These are phyloP conservation scores for Jamesozyma jinghongensis DNA, from an alignment of 805 yeast species.

Conservation along the genomic window DNA sequence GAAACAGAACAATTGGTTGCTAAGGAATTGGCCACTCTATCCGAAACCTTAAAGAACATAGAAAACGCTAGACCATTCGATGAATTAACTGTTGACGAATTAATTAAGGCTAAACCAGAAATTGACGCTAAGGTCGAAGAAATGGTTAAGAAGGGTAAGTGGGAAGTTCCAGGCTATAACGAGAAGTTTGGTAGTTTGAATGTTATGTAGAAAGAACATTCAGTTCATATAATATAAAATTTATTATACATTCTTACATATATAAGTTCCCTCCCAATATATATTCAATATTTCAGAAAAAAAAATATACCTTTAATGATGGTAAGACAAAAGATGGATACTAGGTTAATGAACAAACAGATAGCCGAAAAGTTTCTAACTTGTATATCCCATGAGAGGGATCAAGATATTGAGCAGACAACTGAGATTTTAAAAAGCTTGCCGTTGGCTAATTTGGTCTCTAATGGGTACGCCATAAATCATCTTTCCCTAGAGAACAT, in stretches of 20 bases:
- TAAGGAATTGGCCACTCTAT: slow-evolving; percentile 76
- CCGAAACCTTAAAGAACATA: slow-evolving; percentile 84
- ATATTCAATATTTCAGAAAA: neutral
- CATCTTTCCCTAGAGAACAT: slow-evolving; percentile 54
- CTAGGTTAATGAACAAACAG: slow-evolving; percentile 15
- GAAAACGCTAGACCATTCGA: slow-evolving; percentile 97
- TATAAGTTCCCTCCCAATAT: too few species aligned
- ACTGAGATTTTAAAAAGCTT: slow-evolving; percentile 36
- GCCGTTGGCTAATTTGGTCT: slow-evolving; percentile 58
- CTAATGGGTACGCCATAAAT: slow-evolving; percentile 64
- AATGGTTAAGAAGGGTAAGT: slow-evolving; percentile 93
- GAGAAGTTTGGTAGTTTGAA: slow-evolving; percentile 97
- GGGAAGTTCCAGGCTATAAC: slow-evolving; percentile 97
- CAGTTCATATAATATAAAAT: too few species aligned
- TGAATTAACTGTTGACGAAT: slow-evolving; percentile 92
- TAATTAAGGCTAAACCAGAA: slow-evolving; percentile 93
- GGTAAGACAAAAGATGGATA: neutral
- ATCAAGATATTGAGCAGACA: slow-evolving; percentile 44
- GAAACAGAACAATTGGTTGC: slow-evolving; percentile 83
- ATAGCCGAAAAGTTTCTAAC: slow-evolving; percentile 33
- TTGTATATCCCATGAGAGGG: slow-evolving; percentile 40
- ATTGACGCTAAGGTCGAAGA: slow-evolving; percentile 90
- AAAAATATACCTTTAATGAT: too few species aligned
- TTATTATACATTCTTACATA: neutral
- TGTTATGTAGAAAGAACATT: slow-evolving; percentile 50